Percentiles rank a stretch among this genome's conserved stretches.
Evolutionary conservation across 768 basidiomycete genomes (phyloP).

Genomic region (Trametes elegans): DNA sequence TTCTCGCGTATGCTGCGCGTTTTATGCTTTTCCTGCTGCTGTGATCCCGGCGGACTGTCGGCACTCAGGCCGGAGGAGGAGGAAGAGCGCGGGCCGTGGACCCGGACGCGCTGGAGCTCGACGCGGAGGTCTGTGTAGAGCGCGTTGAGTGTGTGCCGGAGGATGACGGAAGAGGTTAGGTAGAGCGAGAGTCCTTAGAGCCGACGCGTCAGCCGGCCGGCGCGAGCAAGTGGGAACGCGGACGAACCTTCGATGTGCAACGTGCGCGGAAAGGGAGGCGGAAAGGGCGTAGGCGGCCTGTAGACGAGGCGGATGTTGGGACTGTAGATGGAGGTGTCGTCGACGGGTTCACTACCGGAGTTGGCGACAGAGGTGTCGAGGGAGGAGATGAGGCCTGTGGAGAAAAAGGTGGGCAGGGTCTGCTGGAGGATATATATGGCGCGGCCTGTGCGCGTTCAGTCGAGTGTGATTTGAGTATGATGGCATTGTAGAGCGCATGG

Average conservation of each 20-base stretch:
- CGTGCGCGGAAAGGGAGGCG: conserved; percentile 66
- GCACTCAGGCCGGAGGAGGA: conserved; percentile 4
- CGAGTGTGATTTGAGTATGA: not conserved
- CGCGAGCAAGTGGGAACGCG: not conserved
- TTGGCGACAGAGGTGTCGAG: conserved; percentile 43
- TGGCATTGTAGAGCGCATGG: not conserved
- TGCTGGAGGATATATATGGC: conserved; percentile 65
- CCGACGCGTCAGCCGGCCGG: not conserved
- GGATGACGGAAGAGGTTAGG: conserved; percentile 63
- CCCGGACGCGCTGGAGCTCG: conserved; percentile 47
- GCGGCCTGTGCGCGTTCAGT: conserved; percentile 47
- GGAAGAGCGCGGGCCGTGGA: conserved; percentile 25
- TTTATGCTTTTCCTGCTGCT: not conserved
- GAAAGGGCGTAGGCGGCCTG: conserved; percentile 64
- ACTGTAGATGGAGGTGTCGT: conserved; percentile 56
- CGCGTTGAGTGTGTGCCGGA: conserved; percentile 74
- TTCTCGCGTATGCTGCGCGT: conserved; percentile 49
- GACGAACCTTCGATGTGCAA: conserved; percentile 66
- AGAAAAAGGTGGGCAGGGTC: conserved; percentile 73
- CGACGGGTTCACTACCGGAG: conserved; percentile 28
- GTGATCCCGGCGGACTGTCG: not conserved
- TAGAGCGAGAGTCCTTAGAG: conserved; percentile 66
- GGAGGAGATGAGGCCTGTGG: conserved; percentile 57
- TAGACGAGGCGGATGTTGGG: conserved; percentile 61
- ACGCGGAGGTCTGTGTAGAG: conserved; percentile 67